Evolutionary conservation across 2,329 filamentous ascomycete genomes (phyloP), one percentile per base, ranked within the genome.

Genomic region (Penicillium sp.): DNA sequence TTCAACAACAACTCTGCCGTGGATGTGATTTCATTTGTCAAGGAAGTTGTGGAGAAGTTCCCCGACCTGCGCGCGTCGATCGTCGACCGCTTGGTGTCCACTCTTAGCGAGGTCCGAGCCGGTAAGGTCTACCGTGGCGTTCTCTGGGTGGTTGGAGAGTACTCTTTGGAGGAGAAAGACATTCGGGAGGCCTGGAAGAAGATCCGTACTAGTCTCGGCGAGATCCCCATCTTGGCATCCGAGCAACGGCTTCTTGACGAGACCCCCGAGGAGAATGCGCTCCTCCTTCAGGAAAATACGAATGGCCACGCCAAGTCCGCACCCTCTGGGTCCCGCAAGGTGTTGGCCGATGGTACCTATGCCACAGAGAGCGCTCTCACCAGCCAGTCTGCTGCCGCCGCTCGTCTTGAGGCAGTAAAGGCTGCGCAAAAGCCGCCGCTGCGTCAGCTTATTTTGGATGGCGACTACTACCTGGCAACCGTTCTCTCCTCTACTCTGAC

Each of bases 1-100:
- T 96, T 97, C 72, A 97, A 95, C 79, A 96, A 95, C 68, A 88
- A 89, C 40, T 96, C 92, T 1, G 94, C 94, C 1, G 90, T 99
- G 27, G 94, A 99, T 72, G 92, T 99, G 48, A 97, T 99, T 68
- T 92, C 90, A 49, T 99, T 99, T 68, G 92, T 99, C 58, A 99
- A 99, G 76, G 94, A 99, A 71, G 94, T 99, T 3, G 92, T 97
- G 6, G 94, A 99, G 76, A 96, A 95, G 68, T 99, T 97, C 78
- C 94, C 94, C 7, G 86, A 89, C 63, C 81, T 99, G 51, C 86
- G 94, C 54, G 84, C 86, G 30, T 88, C 89, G 0, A 97, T 99
- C 62, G 87, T 97, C 6, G 85, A 88, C 65, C 88, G 92, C 54
- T 79, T 99, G 14, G 92, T 97, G 6, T 88, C 89, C 13, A 97